Conservation (phyloP, 108 stramenopile genomes). For the Cyclotella choctawhatcheeana region DNA sequence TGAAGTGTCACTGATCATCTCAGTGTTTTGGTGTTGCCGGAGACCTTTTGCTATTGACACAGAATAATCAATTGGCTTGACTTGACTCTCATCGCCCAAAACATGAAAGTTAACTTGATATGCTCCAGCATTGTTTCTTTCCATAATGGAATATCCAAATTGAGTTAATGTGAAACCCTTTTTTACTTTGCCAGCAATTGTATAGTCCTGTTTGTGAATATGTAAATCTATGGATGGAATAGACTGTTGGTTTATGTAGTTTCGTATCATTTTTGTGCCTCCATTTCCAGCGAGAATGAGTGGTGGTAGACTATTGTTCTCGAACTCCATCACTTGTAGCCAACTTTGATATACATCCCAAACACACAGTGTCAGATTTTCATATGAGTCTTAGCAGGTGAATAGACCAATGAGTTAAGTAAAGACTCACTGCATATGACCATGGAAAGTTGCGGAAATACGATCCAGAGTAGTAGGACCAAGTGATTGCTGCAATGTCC, state of each 20-base stretch:
- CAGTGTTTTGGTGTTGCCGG: no score
- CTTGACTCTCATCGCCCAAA: neutral
- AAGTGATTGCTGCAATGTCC: constrained; percentile 37
- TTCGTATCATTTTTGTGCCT: constrained; percentile 25
- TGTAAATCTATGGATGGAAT: constrained; percentile 16
- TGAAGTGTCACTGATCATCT: neutral
- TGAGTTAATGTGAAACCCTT: constrained; percentile 17
- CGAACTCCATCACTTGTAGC: constrained; percentile 21
- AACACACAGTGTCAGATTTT: no score
- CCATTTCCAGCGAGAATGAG: constrained; percentile 31
- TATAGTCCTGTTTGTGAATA: constrained; percentile 4
- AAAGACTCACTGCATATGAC: constrained; percentile 20
- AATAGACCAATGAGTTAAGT: neutral
- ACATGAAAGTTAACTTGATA: constrained; percentile 27
- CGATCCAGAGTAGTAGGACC: constrained; percentile 21
- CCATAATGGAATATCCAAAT: constrained; percentile 30
- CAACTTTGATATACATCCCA: constrained; percentile 12
- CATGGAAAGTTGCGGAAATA: constrained; percentile 24
- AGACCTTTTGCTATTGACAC: no score
- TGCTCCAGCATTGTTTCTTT: neutral
- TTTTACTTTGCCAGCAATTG: constrained; percentile 14
- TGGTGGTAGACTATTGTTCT: constrained; percentile 18
- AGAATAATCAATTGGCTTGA: constrained; percentile 10
- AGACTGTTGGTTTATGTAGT: constrained; percentile 27
- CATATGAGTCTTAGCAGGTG: no score